A percentile compares a stretch with the other conserved stretches of the same genome.
These are phyloP conservation scores for Phytophthora cajani DNA, from an alignment of 352 stramenopile species.

Conservation along the genomic window DNA sequence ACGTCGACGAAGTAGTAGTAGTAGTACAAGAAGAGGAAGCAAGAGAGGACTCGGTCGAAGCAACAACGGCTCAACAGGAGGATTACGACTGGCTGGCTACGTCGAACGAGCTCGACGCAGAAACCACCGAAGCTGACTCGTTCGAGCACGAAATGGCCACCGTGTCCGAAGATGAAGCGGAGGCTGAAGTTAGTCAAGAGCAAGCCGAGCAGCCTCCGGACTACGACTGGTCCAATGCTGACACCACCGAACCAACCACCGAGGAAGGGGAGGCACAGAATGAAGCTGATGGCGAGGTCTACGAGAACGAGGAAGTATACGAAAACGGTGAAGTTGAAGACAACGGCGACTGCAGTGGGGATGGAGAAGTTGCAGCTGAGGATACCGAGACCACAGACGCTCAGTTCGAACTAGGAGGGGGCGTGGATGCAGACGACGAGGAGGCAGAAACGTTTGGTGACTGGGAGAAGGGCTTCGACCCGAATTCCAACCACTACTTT, in stretches of 20 bases:
- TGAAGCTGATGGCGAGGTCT: background rate
- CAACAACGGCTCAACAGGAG: conserved; percentile 4
- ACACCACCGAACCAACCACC: background rate
- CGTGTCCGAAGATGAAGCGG: conserved; percentile 26
- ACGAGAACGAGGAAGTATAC: conserved; percentile 18
- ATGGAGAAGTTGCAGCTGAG: conserved; percentile 13
- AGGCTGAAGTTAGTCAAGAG: conserved; percentile 8
- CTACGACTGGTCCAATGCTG: conserved; percentile 15
- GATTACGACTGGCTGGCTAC: conserved; percentile 27
- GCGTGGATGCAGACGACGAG: conserved; percentile 74
- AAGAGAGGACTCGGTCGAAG: background rate
- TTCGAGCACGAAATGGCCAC: conserved; percentile 30
- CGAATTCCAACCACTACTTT: conserved; percentile 85
- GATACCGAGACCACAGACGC: conserved; percentile 12
- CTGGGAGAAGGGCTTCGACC: conserved; percentile 89
- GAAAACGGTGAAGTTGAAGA: conserved; percentile 18
- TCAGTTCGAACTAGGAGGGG: conserved; percentile 41
- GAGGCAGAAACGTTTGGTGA: conserved; percentile 80
- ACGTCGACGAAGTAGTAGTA: conserved; percentile 1
- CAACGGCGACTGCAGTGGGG: conserved; percentile 5
- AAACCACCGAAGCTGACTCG: conserved; percentile 7
- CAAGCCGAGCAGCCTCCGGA: conserved; percentile 2
- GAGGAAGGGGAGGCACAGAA: conserved; percentile 21
- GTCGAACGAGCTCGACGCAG: conserved; percentile 12
- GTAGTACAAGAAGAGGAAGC: conserved; percentile 10